Evolutionary conservation across 176 grass and related monocot genomes (phyloP).

Genomic region (Panicum miliaceum): DNA sequence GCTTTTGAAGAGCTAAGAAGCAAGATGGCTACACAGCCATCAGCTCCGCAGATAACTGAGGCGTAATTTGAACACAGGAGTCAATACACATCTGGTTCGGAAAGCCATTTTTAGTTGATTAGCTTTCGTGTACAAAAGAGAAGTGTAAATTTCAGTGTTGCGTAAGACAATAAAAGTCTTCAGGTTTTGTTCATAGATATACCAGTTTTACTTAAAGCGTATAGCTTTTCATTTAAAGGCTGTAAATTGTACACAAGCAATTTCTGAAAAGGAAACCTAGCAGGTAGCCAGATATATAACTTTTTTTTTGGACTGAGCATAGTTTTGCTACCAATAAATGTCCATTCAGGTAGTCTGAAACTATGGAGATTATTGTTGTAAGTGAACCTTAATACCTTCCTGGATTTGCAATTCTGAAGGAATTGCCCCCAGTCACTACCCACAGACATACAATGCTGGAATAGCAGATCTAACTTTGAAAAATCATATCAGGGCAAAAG

Average conservation of each 20-base stretch:
- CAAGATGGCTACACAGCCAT: conserved; percentile 53
- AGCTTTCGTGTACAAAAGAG: conserved; percentile 39
- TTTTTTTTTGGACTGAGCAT: conserved; percentile 1
- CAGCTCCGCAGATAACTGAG: conserved; percentile 27
- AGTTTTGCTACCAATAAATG: neutral
- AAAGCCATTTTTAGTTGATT: conserved; percentile 22
- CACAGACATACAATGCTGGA: neutral
- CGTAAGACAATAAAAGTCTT: conserved; percentile 1
- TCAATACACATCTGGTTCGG: neutral
- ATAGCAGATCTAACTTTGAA: conserved; percentile 4
- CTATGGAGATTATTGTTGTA: neutral
- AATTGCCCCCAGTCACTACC: neutral
- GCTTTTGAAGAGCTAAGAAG: conserved; percentile 90
- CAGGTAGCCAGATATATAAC: neutral
- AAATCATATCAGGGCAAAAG: neutral
- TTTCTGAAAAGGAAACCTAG: conserved; percentile 37
- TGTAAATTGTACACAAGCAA: conserved; percentile 13
- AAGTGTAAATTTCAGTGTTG: conserved; percentile 37
- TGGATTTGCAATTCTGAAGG: neutral
- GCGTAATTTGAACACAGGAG: conserved; percentile 5
- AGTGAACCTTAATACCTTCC: neutral
- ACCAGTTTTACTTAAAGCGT: conserved; percentile 22
- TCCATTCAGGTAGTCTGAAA: neutral
- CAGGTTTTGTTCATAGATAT: conserved; percentile 20
- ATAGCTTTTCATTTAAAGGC: conserved; percentile 9